Percentiles rank a stretch among this genome's conserved stretches.
Evolutionary conservation across 768 basidiomycete genomes (phyloP).

Genomic region (Boletus bicolor): DNA sequence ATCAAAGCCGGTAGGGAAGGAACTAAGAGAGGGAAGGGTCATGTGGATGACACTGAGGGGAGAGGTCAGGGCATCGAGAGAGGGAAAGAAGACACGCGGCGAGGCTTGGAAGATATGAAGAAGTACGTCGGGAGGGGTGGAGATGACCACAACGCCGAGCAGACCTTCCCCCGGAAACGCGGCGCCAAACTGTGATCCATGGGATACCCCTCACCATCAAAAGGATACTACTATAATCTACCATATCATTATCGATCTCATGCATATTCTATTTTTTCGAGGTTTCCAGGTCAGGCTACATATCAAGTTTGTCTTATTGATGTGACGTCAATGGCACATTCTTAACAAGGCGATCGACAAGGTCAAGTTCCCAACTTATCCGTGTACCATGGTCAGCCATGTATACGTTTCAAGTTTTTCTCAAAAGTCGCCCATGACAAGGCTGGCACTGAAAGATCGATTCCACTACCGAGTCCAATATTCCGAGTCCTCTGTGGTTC

Average conservation of each 20-base stretch:
- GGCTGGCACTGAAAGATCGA: too few species aligned
- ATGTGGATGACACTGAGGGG: not conserved
- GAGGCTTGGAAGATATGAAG: constrained; percentile 13
- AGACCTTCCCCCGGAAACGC: constrained; percentile 10
- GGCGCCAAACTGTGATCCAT: constrained; percentile 24
- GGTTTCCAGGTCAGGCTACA: not conserved
- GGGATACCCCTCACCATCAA: constrained; percentile 5
- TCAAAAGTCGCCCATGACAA: too few species aligned
- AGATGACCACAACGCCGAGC: constrained; percentile 11
- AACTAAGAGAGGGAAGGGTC: not conserved
- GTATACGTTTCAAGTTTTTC: too few species aligned
- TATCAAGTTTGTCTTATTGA: not conserved
- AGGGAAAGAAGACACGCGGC: constrained; percentile 7
- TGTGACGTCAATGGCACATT: too few species aligned
- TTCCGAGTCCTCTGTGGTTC: too few species aligned
- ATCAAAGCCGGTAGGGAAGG: constrained; percentile 5
- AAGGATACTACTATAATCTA: not conserved
- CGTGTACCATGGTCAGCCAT: too few species aligned
- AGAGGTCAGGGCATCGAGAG: constrained; percentile 3
- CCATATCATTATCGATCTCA: not conserved
- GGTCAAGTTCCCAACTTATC: too few species aligned
- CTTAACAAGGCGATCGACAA: too few species aligned
- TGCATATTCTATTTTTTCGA: not conserved
- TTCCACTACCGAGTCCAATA: too few species aligned
- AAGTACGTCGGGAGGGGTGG: constrained; percentile 2